A percentile compares a stretch with the other conserved stretches of the same genome.
These are phyloP conservation scores for Biscogniauxia sp. DNA, from an alignment of 2,329 filamentous ascomycete species.

Conservation along the genomic window DNA sequence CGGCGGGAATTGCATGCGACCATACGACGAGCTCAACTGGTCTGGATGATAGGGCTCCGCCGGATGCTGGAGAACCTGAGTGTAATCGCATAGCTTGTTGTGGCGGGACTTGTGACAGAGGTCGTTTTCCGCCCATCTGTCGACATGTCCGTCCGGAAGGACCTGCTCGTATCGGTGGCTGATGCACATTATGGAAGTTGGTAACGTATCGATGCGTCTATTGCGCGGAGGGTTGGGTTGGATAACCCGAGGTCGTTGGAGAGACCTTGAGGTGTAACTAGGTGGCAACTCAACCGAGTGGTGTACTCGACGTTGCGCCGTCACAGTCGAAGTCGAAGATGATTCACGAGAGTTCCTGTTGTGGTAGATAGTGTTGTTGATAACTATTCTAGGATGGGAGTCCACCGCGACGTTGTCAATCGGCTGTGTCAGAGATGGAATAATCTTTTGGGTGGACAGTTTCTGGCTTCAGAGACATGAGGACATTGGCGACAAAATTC, in stretches of 20 bases:
- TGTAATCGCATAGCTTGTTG: slow-evolving; percentile 41
- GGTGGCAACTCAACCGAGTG: slow-evolving; percentile 13
- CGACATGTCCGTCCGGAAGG: slow-evolving; percentile 44
- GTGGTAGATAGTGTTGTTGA: slow-evolving; percentile 27
- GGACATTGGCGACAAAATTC: slow-evolving; percentile 17
- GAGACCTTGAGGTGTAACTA: slow-evolving; percentile 8
- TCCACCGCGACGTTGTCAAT: slow-evolving; percentile 23
- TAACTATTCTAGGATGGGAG: slow-evolving; percentile 22
- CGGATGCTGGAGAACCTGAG: slow-evolving; percentile 42
- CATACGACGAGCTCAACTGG: slow-evolving; percentile 31
- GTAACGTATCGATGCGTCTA: slow-evolving; percentile 25
- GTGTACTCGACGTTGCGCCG: slow-evolving; percentile 11
- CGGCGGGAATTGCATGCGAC: slow-evolving; percentile 38
- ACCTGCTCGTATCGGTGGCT: slow-evolving; percentile 46
- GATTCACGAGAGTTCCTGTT: slow-evolving; percentile 15
- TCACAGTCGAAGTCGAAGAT: slow-evolving; percentile 11
- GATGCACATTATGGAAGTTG: slow-evolving; percentile 46
- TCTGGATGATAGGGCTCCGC: slow-evolving; percentile 34
- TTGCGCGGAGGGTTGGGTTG: slow-evolving; percentile 25
- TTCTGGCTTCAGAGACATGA: slow-evolving; percentile 24
- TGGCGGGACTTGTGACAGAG: slow-evolving; percentile 40
- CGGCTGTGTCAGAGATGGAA: slow-evolving; percentile 21
- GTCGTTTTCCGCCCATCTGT: slow-evolving; percentile 33
- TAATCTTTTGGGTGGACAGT: slow-evolving; percentile 16
- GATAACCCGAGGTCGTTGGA: slow-evolving; percentile 18